A percentile compares a stretch with the other conserved stretches of the same genome.
Evolutionary conservation across 129 eudicot genomes (phyloP).

Genomic region (Chrysanthemum makinoi): DNA sequence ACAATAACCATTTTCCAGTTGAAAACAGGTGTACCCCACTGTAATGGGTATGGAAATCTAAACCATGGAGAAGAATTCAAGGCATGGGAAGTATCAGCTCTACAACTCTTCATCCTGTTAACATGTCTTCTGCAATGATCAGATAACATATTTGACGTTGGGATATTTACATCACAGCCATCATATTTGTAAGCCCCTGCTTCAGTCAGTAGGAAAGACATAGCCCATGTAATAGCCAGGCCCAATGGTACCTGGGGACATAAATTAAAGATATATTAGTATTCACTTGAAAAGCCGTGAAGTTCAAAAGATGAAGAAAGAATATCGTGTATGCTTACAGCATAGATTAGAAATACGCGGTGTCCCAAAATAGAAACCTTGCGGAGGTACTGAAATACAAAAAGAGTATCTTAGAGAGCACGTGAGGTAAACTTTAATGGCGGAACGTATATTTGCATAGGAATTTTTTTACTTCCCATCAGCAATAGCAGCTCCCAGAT

Average conservation of each 20-base stretch:
- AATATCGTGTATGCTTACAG: constrained; percentile 48
- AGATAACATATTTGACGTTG: constrained; percentile 77
- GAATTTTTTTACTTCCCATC: constrained; percentile 7
- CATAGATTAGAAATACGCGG: constrained; percentile 88
- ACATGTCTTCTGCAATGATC: constrained; percentile 88
- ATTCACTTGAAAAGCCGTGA: constrained; percentile 8
- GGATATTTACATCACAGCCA: constrained; percentile 78
- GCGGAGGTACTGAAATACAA: constrained; percentile 81
- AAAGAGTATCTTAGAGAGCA: constrained; percentile 1
- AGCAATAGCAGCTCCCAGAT: not conserved
- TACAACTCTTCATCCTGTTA: constrained; percentile 68
- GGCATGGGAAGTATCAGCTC: constrained; percentile 86
- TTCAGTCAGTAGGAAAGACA: constrained; percentile 78
- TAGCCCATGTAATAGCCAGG: constrained; percentile 85
- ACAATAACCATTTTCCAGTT: constrained; percentile 83
- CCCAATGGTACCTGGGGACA: constrained; percentile 80
- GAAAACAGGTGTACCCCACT: constrained; percentile 94
- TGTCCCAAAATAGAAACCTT: constrained; percentile 89
- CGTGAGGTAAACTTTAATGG: not conserved
- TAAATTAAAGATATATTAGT: not conserved
- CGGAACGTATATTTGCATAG: not conserved
- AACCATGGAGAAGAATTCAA: constrained; percentile 83
- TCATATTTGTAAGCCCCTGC: constrained; percentile 81
- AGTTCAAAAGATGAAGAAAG: not conserved
- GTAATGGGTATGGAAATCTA: constrained; percentile 92